Evolutionary conservation across 768 basidiomycete genomes (phyloP), one percentile per base, ranked within the genome.

Genomic region (Psilocybe tampanensis): DNA sequence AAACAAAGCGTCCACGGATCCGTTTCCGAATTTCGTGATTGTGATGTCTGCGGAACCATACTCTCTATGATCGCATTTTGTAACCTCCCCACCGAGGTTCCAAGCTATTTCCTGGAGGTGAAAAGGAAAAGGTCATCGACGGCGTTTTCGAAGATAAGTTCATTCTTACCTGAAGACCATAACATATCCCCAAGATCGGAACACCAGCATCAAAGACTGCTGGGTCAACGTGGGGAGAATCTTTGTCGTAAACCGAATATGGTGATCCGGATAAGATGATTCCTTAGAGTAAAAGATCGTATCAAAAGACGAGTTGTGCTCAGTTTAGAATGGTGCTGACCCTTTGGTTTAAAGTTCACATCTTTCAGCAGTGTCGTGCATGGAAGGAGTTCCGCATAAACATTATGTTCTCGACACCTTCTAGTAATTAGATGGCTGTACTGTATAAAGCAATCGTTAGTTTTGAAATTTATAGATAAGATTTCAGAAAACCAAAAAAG

Each of bases 231-330:
- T 95, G 94, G 21, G 97, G 96, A 4, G 97, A 88, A 60, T 86
- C 95, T 24, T 82, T 72, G 61, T 95, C 97, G 72, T 98, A 98
- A 18, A 98, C 97, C 29, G 96, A 98, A 75, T 96, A 98, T 0
- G 97, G 97, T 1, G 97, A 98, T 42, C 97, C 97, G 36, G 95
- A 98, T 36, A 99, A 82, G 66, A 98, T 98, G 70, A 99, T 89
- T 55, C 96, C 96, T 80, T 60, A 13, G 53, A 43, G 11, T 34
- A 18, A 44, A 50, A 19, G 53, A 42, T 26, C 19, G 39, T 26
- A 22, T 49, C 19, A 42, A 32, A 33, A 8, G 23, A 51, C 23
- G 5, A 13, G 12, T n/a, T 13, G 7, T 48, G 23, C n/a, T 32
- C 41, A 22, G 54, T 47, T 41, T 33, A 50, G 50, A 22, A 50